Percentiles rank a stretch among this genome's conserved stretches.
These are phyloP conservation scores for Sisymbrium altissimum DNA, from an alignment of 345 rosid species.

Conservation along the genomic window DNA sequence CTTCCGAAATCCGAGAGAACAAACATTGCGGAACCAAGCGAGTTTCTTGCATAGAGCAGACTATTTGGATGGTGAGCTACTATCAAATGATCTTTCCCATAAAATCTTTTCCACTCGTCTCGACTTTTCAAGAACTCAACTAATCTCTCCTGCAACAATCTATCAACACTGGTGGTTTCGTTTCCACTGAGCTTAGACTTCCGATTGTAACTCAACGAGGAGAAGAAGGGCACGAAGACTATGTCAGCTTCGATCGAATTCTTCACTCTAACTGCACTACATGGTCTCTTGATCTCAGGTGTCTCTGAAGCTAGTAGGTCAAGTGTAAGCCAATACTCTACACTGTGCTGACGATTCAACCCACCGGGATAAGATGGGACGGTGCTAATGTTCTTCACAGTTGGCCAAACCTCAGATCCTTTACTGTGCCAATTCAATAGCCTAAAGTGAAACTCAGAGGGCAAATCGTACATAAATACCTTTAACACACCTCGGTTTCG, in stretches of 20 bases:
- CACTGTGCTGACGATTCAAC: slow-evolving; percentile 83
- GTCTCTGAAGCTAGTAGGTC: slow-evolving; percentile 72
- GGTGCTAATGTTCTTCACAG: slow-evolving; percentile 37
- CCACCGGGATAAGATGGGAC: slow-evolving; percentile 78
- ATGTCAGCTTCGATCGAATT: slow-evolving; percentile 64
- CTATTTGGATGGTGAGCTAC: slow-evolving; percentile 92
- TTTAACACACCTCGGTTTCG: slow-evolving; percentile 38
- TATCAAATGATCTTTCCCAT: slow-evolving; percentile 62
- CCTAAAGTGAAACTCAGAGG: slow-evolving; percentile 84
- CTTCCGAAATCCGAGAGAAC: slow-evolving; percentile 95
- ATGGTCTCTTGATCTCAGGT: slow-evolving; percentile 43
- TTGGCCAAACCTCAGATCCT: slow-evolving; percentile 60
- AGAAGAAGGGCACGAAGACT: slow-evolving; percentile 80
- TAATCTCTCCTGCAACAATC: slow-evolving; percentile 61
- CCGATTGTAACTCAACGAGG: slow-evolving; percentile 76
- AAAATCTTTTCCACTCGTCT: slow-evolving; percentile 58
- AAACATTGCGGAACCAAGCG: slow-evolving; percentile 77
- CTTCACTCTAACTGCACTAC: slow-evolving; percentile 55
- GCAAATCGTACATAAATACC: slow-evolving; percentile 84
- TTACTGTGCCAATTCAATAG: slow-evolving; percentile 71
- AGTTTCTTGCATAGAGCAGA: slow-evolving; percentile 54
- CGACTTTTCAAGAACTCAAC: slow-evolving; percentile 46
- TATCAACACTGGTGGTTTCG: slow-evolving; percentile 51
- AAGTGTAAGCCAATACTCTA: slow-evolving; percentile 92
- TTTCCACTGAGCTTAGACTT: slow-evolving; percentile 60